phyloP scores from a whole-genome alignment of 257 asterid genomes.

The Hygrophila difformis region DNA sequence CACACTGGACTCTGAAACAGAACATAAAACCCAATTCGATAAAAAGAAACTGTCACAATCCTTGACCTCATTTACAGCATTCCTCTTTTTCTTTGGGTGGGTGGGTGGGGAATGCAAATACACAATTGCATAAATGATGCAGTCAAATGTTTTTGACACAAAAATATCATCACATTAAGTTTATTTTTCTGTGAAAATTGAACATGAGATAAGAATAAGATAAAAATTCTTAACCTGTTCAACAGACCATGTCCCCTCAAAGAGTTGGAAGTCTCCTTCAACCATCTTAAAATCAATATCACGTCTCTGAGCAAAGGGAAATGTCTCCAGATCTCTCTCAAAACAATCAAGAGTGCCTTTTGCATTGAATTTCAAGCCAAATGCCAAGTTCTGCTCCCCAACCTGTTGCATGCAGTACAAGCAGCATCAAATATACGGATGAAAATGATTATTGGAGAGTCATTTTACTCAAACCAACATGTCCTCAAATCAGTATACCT shows the following conservation, averaged over 20 bases:
- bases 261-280: constrained; percentile 74
- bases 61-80: neutral
- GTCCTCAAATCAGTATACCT: constrained; percentile 28
- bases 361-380: constrained; percentile 76
- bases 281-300: constrained; percentile 85
- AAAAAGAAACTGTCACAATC: neutral
- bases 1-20: constrained; percentile 4
- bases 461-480: neutral
- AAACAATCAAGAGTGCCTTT: constrained; percentile 72
- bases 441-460: neutral
- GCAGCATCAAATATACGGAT: neutral
- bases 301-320: constrained; percentile 50
- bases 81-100: constrained; percentile 8
- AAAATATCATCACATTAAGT: no score
- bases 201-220: neutral
- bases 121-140: neutral
- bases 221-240: constrained; percentile 40
- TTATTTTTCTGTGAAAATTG: neutral
- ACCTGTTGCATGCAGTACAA: constrained; percentile 32
- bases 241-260: constrained; percentile 83
- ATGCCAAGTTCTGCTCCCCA: constrained; percentile 67
- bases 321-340: constrained; percentile 58
- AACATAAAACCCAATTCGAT: neutral
- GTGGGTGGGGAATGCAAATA: neutral
- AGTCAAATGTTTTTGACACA: no score